phyloP scores from a whole-genome alignment of 2,329 filamentous ascomycete species.

The Sporothrix dimorphospora region DNA sequence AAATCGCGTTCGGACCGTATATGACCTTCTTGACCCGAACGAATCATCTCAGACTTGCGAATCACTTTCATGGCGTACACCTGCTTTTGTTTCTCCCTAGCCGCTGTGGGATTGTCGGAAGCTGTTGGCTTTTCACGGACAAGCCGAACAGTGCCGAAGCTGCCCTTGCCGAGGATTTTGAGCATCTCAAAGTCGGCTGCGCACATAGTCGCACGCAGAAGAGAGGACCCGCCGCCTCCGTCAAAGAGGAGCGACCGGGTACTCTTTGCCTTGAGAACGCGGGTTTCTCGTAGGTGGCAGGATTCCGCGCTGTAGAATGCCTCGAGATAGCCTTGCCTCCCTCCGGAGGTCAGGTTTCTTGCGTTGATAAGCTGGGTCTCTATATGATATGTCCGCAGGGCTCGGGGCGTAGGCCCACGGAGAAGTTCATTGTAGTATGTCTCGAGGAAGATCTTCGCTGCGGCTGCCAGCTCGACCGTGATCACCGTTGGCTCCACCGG shows the following conservation, averaged over 20 bases:
- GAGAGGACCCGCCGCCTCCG: background rate
- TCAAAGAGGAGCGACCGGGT: conserved; percentile 12
- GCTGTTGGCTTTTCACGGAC: conserved; percentile 65
- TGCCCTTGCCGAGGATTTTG: conserved; percentile 86
- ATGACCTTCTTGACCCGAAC: conserved; percentile 89
- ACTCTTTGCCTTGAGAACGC: conserved; percentile 63
- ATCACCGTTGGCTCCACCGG: conserved; percentile 42
- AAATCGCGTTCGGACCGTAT: conserved; percentile 90
- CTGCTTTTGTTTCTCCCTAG: conserved; percentile 47
- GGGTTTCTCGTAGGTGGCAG: conserved; percentile 72
- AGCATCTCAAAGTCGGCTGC: conserved; percentile 75
- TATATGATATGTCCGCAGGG: conserved; percentile 63
- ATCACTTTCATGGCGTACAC: conserved; percentile 98
- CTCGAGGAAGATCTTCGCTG: conserved; percentile 85
- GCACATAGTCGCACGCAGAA: background rate
- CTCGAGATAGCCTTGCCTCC: conserved; percentile 57
- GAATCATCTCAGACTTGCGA: conserved; percentile 88
- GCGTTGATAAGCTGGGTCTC: conserved; percentile 64
- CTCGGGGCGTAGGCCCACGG: conserved; percentile 59
- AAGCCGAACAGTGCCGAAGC: conserved; percentile 88
- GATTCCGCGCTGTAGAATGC: conserved; percentile 70
- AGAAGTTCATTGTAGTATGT: conserved; percentile 77
- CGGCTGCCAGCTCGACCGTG: conserved; percentile 77
- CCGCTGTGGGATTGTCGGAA: conserved; percentile 6
- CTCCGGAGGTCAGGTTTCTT: conserved; percentile 56